These are phyloP conservation scores for Oryza nivara DNA, from an alignment of 176 grass and related monocot genomes.

Conservation along the genomic window DNA sequence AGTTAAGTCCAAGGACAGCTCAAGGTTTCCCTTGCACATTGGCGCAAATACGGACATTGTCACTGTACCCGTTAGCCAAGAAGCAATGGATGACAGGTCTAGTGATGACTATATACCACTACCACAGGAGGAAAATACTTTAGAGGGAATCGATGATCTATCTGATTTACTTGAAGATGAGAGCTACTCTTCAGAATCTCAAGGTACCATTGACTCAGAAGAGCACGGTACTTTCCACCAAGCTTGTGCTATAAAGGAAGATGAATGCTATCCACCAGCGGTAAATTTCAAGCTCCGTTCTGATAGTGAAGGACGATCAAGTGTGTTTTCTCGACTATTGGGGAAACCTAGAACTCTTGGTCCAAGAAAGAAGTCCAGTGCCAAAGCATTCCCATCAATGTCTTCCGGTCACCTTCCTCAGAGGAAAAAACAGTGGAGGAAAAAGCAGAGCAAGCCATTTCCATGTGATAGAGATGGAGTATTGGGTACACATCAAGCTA, in stretches of 20 bases:
- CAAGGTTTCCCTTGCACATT: slow-evolving; percentile 37
- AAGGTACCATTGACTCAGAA: slow-evolving; percentile 47
- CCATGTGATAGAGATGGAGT: slow-evolving; percentile 14
- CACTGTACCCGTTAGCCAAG: slow-evolving; percentile 30
- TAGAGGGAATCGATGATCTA: slow-evolving; percentile 48
- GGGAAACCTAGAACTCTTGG: slow-evolving; percentile 7
- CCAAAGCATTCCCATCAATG: slow-evolving; percentile 39
- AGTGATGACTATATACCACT: slow-evolving; percentile 60
- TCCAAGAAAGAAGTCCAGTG: slow-evolving; percentile 35
- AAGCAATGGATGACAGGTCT: slow-evolving; percentile 38
- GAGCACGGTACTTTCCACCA: slow-evolving; percentile 21
- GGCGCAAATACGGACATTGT: slow-evolving; percentile 23
- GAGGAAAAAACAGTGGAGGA: slow-evolving; percentile 31
- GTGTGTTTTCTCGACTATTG: slow-evolving; percentile 58
- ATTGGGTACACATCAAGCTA: slow-evolving; percentile 12
- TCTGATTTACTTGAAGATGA: slow-evolving; percentile 41
- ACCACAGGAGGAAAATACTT: slow-evolving; percentile 29
- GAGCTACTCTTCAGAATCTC: slow-evolving; percentile 43
- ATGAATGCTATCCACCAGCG: slow-evolving; percentile 29
- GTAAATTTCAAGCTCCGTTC: slow-evolving; percentile 46
- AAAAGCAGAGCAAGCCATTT: slow-evolving; percentile 26
- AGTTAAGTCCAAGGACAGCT: slow-evolving; percentile 29
- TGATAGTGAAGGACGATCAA: slow-evolving; percentile 48
- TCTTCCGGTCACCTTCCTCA: slow-evolving; percentile 32
- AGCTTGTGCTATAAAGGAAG: slow-evolving; percentile 30